A percentile compares a stretch with the other conserved stretches of the same genome.
These are phyloP conservation scores for Trichophyton simii DNA, from an alignment of 2,329 filamentous ascomycete species.

Conservation along the genomic window DNA sequence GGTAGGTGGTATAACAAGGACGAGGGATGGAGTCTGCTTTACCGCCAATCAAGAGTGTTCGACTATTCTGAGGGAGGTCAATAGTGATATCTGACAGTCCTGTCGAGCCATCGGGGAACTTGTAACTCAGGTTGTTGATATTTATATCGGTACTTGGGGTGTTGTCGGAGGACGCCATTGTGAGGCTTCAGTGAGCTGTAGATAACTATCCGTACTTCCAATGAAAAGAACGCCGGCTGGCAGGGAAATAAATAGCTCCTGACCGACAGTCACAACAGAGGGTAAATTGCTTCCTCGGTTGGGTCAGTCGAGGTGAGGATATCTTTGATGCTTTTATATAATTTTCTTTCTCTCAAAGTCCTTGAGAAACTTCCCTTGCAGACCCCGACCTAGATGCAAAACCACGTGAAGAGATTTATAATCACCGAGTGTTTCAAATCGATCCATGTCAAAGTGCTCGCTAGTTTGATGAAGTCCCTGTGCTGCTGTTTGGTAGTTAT, in stretches of 20 bases:
- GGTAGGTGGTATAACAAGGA: background rate
- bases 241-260: background rate
- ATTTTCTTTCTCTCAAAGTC: too few species aligned
- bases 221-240: too few species aligned
- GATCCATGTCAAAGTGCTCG: background rate
- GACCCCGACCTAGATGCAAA: background rate
- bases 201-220: background rate
- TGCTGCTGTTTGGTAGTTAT: background rate
- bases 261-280: background rate
- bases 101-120: constrained; percentile 71
- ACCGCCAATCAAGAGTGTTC: constrained; percentile 84
- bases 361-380: background rate
- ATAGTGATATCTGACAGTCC: constrained; percentile 65
- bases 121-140: constrained; percentile 69
- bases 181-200: background rate
- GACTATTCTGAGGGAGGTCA: constrained; percentile 65
- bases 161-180: background rate
- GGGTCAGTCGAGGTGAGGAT: too few species aligned
- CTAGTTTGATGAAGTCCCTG: background rate
- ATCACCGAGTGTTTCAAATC: background rate
- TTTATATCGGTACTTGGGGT: constrained; percentile 48
- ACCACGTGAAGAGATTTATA: background rate
- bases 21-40: constrained; percentile 16
- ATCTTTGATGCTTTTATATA: too few species aligned
- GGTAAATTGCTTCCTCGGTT: too few species aligned